phyloP scores from a whole-genome alignment of 306 rosid species.

The Albizia julibrissin region DNA sequence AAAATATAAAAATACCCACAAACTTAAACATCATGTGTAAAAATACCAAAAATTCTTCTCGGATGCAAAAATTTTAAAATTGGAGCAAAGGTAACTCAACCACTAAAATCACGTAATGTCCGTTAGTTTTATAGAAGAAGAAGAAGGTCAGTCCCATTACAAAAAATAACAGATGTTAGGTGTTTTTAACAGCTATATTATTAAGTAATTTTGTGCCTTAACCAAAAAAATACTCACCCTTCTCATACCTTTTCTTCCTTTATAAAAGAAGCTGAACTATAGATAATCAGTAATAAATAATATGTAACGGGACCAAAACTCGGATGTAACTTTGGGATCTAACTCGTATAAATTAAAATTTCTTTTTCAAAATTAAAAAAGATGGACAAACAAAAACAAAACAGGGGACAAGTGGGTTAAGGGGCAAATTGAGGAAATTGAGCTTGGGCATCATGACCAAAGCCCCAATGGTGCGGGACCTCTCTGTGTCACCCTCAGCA shows the following conservation, averaged over 20 bases:
- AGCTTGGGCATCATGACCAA: constrained; percentile 29
- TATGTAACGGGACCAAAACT: background rate
- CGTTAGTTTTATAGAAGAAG: no score
- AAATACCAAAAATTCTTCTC: no score
- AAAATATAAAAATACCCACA: no score
- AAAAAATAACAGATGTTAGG: no score
- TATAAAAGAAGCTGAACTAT: no score
- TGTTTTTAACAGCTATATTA: no score
- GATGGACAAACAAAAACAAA: background rate
- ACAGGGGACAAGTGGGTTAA: constrained; percentile 44
- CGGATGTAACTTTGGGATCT: background rate
- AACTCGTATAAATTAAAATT: background rate
- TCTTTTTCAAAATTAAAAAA: background rate
- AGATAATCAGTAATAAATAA: background rate
- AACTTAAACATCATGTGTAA: no score
- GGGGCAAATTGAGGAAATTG: constrained; percentile 26
- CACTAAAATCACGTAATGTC: no score
- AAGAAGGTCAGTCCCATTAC: no score
- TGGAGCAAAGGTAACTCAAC: no score
- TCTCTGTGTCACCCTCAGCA: constrained; percentile 48
- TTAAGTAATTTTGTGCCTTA: no score
- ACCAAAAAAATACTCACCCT: background rate
- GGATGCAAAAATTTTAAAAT: no score
- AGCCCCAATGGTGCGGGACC: constrained; percentile 52
- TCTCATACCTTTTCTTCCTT: background rate